Evolutionary conservation across 2,329 filamentous ascomycete species (phyloP).

Genomic region (Rhynchosporium graminicola): DNA sequence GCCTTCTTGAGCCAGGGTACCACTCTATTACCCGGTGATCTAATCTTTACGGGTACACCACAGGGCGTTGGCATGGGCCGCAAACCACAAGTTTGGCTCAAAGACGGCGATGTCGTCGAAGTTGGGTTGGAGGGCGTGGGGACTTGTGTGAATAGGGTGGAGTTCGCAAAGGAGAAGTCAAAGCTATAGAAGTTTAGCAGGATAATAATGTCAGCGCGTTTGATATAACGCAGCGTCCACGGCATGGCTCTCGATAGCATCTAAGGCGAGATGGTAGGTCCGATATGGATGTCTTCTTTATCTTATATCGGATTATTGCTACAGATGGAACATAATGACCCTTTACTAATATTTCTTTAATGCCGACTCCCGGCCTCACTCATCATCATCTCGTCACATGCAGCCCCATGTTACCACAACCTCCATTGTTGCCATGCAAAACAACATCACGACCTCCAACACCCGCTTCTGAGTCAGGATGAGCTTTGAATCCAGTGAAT

Average conservation of each 20-base stretch:
- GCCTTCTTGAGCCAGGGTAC: conserved; percentile 61
- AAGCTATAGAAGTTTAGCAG: conserved; percentile 29
- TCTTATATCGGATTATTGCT: background rate
- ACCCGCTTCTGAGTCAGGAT: background rate
- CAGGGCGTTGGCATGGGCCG: conserved; percentile 71
- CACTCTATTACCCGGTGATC: conserved; percentile 62
- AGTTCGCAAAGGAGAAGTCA: conserved; percentile 45
- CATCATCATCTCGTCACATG: background rate
- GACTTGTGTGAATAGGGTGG: conserved; percentile 55
- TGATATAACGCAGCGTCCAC: too few relatives aligned
- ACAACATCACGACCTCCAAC: background rate
- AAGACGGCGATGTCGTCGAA: conserved; percentile 70
- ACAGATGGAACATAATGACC: background rate
- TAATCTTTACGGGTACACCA: conserved; percentile 70
- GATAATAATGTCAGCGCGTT: background rate
- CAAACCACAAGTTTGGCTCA: conserved; percentile 66
- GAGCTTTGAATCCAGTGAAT: background rate
- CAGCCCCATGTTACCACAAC: background rate
- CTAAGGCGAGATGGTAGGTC: too few relatives aligned
- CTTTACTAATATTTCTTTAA: too few relatives aligned
- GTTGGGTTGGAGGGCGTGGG: conserved; percentile 68
- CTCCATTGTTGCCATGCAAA: background rate
- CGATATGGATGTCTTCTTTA: too few relatives aligned
- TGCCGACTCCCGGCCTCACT: background rate
- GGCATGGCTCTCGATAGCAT: too few relatives aligned